A percentile compares a stretch with the other conserved stretches of the same genome.
phyloP scores from a whole-genome alignment of 2,329 filamentous ascomycete genomes.

The Fusarium sambucinum region DNA sequence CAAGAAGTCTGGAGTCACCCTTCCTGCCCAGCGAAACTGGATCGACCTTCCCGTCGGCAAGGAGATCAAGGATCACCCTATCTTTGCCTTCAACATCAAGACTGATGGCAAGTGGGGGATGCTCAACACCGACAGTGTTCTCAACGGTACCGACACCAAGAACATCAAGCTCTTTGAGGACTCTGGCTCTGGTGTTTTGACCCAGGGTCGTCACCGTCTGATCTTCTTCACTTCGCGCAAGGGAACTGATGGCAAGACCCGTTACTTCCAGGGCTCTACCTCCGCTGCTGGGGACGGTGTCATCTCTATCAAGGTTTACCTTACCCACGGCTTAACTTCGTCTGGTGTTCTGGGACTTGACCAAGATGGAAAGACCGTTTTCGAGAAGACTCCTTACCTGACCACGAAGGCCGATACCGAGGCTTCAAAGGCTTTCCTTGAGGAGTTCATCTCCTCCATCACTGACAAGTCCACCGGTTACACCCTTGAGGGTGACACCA shows the following conservation, averaged over 20 bases:
- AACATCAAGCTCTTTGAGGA: slow-evolving; percentile 74
- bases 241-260: slow-evolving; percentile 68
- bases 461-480: slow-evolving; percentile 46
- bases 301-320: slow-evolving; percentile 69
- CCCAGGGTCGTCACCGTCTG: slow-evolving; percentile 73
- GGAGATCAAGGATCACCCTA: slow-evolving; percentile 67
- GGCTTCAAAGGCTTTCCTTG: slow-evolving; percentile 73
- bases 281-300: slow-evolving; percentile 69
- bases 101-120: slow-evolving; percentile 27
- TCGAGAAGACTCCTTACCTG: slow-evolving; percentile 71
- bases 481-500: slow-evolving; percentile 18
- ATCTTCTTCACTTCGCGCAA: slow-evolving; percentile 66
- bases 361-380: slow-evolving; percentile 66
- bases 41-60: slow-evolving; percentile 69
- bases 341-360: slow-evolving; percentile 72
- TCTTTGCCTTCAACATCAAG: slow-evolving; percentile 50
- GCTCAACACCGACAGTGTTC: slow-evolving; percentile 59
- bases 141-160: slow-evolving; percentile 58
- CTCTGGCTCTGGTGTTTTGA: slow-evolving; percentile 68
- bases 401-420: slow-evolving; percentile 69
- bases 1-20: slow-evolving; percentile 62
- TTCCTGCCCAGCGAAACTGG: slow-evolving; percentile 64
- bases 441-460: slow-evolving; percentile 68
- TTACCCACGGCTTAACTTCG: slow-evolving; percentile 72
- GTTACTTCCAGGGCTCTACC: slow-evolving; percentile 75